Evolutionary conservation across 2,329 filamentous ascomycete genomes (phyloP).

Genomic region (Tolypocladium ophioglossoides): DNA sequence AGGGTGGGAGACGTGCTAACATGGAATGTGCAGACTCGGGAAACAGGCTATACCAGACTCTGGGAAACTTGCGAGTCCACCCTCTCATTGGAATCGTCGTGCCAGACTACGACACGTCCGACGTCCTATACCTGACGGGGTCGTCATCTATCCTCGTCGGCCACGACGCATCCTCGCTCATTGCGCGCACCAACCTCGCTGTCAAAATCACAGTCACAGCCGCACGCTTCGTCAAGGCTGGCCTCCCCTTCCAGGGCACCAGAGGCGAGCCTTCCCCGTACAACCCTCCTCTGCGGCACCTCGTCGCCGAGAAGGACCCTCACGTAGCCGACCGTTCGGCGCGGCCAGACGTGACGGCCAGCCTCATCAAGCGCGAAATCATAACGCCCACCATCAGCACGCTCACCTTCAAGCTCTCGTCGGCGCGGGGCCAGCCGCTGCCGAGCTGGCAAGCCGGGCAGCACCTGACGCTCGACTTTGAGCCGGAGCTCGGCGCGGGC

Average conservation of each 20-base stretch:
- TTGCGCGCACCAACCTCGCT: constrained; percentile 63
- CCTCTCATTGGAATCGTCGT: constrained; percentile 60
- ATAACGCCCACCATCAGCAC: constrained; percentile 59
- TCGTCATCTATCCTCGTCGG: constrained; percentile 55
- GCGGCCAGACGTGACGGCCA: constrained; percentile 30
- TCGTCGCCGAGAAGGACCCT: constrained; percentile 43
- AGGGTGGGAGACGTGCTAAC: not conserved
- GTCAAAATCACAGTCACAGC: constrained; percentile 55
- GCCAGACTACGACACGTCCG: constrained; percentile 62
- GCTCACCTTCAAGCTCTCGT: constrained; percentile 40
- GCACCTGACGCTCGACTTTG: constrained; percentile 67
- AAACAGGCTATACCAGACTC: constrained; percentile 72
- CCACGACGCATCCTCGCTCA: constrained; percentile 45
- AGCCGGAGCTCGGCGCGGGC: constrained; percentile 55
- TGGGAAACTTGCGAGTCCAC: constrained; percentile 63
- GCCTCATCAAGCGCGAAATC: constrained; percentile 43
- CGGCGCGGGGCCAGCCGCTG: not conserved
- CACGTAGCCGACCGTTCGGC: constrained; percentile 5
- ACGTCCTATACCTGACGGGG: constrained; percentile 68
- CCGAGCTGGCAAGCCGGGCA: constrained; percentile 57
- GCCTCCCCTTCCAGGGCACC: constrained; percentile 57
- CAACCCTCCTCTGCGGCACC: constrained; percentile 60
- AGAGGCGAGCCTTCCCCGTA: constrained; percentile 59
- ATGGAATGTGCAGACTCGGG: constrained; percentile 46
- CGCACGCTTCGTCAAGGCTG: constrained; percentile 50